Percentiles rank a stretch among this genome's conserved stretches.
Conservation (phyloP, 164 flowering plant species). For the Stephania yunnanensis region DNA sequence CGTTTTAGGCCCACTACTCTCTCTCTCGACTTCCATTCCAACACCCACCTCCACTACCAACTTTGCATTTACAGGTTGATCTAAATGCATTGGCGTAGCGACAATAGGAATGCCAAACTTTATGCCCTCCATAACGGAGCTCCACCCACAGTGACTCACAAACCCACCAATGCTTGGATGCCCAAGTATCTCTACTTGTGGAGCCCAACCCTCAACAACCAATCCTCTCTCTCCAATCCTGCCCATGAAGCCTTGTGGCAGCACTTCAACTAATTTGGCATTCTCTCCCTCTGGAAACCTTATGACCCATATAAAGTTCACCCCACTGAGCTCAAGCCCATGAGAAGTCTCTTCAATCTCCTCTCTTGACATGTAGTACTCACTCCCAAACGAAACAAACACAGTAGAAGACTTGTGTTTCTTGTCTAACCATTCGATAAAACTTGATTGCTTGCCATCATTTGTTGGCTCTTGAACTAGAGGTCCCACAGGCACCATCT, state of each 20-base stretch:
- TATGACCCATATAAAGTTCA: conserved; percentile 32
- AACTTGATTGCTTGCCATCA: background rate
- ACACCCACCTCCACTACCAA: conserved; percentile 16
- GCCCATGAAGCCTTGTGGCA: conserved; percentile 29
- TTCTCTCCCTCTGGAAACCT: conserved; percentile 24
- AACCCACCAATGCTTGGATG: no score
- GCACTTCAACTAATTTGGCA: background rate
- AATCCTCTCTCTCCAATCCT: conserved; percentile 25
- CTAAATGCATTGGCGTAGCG: conserved; percentile 25
- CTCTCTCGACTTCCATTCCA: no score
- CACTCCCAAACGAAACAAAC: conserved; percentile 36
- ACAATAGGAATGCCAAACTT: no score
- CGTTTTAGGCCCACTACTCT: background rate
- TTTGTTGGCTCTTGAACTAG: conserved; percentile 22
- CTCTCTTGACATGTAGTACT: conserved; percentile 26
- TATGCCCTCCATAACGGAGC: no score
- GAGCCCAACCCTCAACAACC: conserved; percentile 33
- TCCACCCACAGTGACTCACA: no score
- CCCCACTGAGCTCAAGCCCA: conserved; percentile 29
- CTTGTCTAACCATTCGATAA: conserved; percentile 23
- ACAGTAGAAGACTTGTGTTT: conserved; percentile 21
- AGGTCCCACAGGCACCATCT: conserved; percentile 27
- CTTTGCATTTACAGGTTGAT: conserved; percentile 38
- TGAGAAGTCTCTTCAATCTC: conserved; percentile 28
- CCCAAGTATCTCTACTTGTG: conserved; percentile 14